Evolutionary conservation across 306 rosid genomes (phyloP), one percentile per base, ranked within the genome.

Genomic region (Sicyos baderoa): DNA sequence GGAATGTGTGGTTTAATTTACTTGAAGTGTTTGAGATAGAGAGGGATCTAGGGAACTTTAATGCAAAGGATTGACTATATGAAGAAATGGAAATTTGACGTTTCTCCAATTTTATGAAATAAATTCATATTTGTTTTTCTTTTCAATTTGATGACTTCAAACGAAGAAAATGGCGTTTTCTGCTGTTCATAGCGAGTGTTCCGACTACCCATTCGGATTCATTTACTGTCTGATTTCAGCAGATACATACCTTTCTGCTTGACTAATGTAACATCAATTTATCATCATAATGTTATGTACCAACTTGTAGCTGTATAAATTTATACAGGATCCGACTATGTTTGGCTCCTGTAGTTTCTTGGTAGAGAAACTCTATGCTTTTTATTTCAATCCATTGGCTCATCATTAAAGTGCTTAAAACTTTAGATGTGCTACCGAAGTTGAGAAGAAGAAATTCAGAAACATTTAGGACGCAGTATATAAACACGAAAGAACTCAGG

Each of bases 371-470:
- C 37, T 42, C 64, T 52, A 14, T 15, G 17, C 16, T 48, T 48
- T 48, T 70, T 29, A 37, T 8, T 10, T 60, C 35, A 60, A 17
- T 59, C 25, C 2, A 0, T 73, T 17, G 59, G n/a, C 56, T 59
- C 45, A 47, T 45, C 37, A 44, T 14, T 19, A 45, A 45, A 50
- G 60, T 27, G 15, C 53, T 60, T 50, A 60, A 71, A 75, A 80
- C 29, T 72, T 70, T 84, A 87, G 96, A 83, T 47, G 50, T 32
- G 74, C 74, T 87, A 70, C 96, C 96, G 69, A 83, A 81, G 82
- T 16, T 82, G 73, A 87, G 96, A 76, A 87, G 96, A 77, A 87
- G 95, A 75, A 91, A 89, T 61, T 92, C 97, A 48, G 86, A 85
- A 79, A 92, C 97, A 4, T 76, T 72, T 61, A 83, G 97, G 80